phyloP scores from a whole-genome alignment of 2,329 filamentous ascomycete species.

The Alternaria conjuncta region DNA sequence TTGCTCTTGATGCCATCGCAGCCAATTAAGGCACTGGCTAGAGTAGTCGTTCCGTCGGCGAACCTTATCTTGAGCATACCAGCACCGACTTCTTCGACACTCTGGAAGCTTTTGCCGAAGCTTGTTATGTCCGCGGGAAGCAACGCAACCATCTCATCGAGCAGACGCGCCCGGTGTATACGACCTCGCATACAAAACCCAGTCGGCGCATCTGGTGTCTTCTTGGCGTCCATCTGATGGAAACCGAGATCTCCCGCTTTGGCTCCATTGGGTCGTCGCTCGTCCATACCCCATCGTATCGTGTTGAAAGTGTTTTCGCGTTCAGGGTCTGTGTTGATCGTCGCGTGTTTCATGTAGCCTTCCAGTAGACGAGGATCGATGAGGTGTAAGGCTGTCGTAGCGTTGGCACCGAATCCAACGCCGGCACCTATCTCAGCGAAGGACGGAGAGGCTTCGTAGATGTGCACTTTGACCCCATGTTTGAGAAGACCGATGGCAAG shows the following conservation, averaged over 20 bases:
- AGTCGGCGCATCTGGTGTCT: slow-evolving; percentile 3
- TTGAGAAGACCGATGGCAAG: slow-evolving; percentile 37
- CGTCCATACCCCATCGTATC: slow-evolving; percentile 25
- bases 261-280: slow-evolving; percentile 9
- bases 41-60: slow-evolving; percentile 51
- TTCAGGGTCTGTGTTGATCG: slow-evolving; percentile 25
- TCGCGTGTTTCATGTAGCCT: slow-evolving; percentile 35
- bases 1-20: slow-evolving; percentile 69
- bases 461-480: slow-evolving; percentile 28
- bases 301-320: slow-evolving; percentile 21
- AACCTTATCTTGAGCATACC: slow-evolving; percentile 41
- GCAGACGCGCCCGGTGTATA: slow-evolving; percentile 32
- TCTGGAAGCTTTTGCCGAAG: slow-evolving; percentile 28
- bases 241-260: slow-evolving; percentile 27
- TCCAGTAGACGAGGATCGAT: slow-evolving; percentile 28
- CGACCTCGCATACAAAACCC: slow-evolving; percentile 24
- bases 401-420: slow-evolving; percentile 36
- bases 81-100: slow-evolving; percentile 16
- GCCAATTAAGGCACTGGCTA: slow-evolving; percentile 60
- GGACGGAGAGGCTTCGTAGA: slow-evolving; percentile 34
- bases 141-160: slow-evolving; percentile 29
- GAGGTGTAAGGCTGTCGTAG: slow-evolving; percentile 29
- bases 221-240: slow-evolving; percentile 18
- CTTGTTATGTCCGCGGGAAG: slow-evolving; percentile 23
- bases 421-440: slow-evolving; percentile 41